These are phyloP conservation scores for Aquilaria yunnanensis DNA, from an alignment of 345 rosid genomes.

Conservation along the genomic window DNA sequence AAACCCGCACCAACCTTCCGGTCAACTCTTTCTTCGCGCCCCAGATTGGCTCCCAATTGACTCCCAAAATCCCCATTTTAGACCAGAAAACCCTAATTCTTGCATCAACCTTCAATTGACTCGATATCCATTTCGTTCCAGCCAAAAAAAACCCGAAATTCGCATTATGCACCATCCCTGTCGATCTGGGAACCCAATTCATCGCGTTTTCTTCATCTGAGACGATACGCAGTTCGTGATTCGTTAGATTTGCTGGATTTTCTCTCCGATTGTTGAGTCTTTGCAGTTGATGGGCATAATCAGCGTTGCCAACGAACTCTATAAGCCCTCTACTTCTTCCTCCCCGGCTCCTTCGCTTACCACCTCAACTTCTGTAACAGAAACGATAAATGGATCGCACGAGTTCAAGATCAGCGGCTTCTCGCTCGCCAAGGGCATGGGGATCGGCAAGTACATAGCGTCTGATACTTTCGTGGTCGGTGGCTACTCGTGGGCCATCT, in stretches of 20 bases:
- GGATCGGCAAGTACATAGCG: conserved; percentile 65
- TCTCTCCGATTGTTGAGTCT: too few species aligned
- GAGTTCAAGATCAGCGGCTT: conserved; percentile 64
- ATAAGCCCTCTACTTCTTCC: conserved; percentile 26
- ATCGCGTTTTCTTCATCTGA: too few species aligned
- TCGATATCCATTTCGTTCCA: conserved; percentile 1
- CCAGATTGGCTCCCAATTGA: background rate
- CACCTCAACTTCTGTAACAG: conserved; percentile 49
- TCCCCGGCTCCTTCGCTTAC: conserved; percentile 21
- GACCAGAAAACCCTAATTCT: conserved; percentile 15
- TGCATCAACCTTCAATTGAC: background rate
- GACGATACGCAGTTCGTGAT: too few species aligned
- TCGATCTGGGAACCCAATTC: too few species aligned
- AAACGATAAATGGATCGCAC: conserved; percentile 65
- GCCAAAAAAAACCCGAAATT: too few species aligned
- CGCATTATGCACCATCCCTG: too few species aligned
- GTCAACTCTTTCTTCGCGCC: too few species aligned
- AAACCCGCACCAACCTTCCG: too few species aligned
- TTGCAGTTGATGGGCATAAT: conserved; percentile 51
- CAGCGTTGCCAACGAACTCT: conserved; percentile 35
- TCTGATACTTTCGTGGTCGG: conserved; percentile 60
- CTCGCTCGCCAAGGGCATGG: conserved; percentile 63
- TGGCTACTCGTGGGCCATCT: conserved; percentile 73
- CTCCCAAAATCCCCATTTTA: background rate
- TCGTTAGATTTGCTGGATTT: too few species aligned